Evolutionary conservation across 371 early-diverging fungal genomes (phyloP).

Genomic region (Nematocida sp.): DNA sequence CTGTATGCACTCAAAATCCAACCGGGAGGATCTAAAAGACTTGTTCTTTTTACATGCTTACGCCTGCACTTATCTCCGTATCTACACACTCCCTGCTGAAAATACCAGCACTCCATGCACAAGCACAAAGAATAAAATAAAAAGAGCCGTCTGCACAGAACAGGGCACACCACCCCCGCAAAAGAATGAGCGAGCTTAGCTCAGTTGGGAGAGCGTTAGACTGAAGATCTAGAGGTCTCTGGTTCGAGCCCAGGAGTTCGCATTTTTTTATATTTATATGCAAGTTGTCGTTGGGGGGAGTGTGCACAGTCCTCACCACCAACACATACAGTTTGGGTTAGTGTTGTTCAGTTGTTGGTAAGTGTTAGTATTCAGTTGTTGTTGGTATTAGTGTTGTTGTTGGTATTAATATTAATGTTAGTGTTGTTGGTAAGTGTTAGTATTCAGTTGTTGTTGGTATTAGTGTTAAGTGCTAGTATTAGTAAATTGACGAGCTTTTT

Average conservation of each 20-base stretch:
- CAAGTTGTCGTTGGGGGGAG: neutral
- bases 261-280: conserved; percentile 14
- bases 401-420: too few relatives aligned
- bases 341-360: neutral
- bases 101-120: conserved; percentile 45
- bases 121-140: neutral
- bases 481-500: conserved; percentile 1
- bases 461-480: neutral
- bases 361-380: too few relatives aligned
- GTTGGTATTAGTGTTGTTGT: too few relatives aligned
- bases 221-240: conserved; percentile 69
- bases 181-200: conserved; percentile 68
- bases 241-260: conserved; percentile 66
- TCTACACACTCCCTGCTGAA: conserved; percentile 49
- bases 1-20: conserved; percentile 50
- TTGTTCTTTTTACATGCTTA: conserved; percentile 25
- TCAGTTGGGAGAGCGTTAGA: conserved; percentile 70
- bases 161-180: neutral
- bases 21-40: conserved; percentile 53
- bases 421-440: too few relatives aligned
- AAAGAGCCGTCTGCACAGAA: neutral
- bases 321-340: neutral
- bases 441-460: too few relatives aligned
- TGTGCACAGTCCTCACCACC: neutral
- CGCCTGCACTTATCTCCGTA: conserved; percentile 52